phyloP scores from a whole-genome alignment of 352 stramenopile genomes.

The Globisporangium mamillatum region DNA sequence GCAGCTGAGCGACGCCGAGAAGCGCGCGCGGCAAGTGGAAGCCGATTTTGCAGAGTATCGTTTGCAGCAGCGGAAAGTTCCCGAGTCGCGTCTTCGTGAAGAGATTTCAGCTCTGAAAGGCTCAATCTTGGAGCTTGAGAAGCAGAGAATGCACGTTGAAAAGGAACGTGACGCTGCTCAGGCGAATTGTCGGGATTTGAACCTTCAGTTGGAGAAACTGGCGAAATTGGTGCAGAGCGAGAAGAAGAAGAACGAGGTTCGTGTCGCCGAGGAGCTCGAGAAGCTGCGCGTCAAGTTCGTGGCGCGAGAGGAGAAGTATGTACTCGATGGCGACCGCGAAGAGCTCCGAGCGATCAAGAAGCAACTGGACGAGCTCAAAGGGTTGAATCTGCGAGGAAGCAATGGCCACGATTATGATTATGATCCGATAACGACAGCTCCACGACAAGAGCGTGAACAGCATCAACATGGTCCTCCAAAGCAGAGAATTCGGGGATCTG shows the following conservation, averaged over 20 bases:
- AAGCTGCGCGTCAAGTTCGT: slow-evolving; percentile 81
- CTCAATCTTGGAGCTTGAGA: slow-evolving; percentile 59
- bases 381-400: slow-evolving; percentile 30
- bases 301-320: slow-evolving; percentile 73
- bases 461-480: neutral
- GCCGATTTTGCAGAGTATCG: slow-evolving; percentile 69
- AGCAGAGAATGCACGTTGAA: slow-evolving; percentile 43
- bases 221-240: slow-evolving; percentile 48
- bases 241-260: slow-evolving; percentile 67
- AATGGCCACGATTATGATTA: neutral
- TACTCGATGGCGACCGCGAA: slow-evolving; percentile 75
- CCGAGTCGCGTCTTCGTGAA: slow-evolving; percentile 64
- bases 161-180: slow-evolving; percentile 38
- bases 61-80: slow-evolving; percentile 68
- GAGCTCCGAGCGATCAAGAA: slow-evolving; percentile 81
- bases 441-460: neutral
- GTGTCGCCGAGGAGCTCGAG: slow-evolving; percentile 66
- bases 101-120: slow-evolving; percentile 63
- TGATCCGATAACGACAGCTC: neutral
- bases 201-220: slow-evolving; percentile 58
- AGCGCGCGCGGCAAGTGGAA: slow-evolving; percentile 52
- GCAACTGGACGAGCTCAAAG: slow-evolving; percentile 70
- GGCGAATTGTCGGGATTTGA: slow-evolving; percentile 36
- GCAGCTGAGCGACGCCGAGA: slow-evolving; percentile 47
- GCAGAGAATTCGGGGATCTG: neutral